Evolutionary conservation across 306 rosid species (phyloP), one percentile per base, ranked within the genome.

Genomic region (Gynostemma pentaphyllum): DNA sequence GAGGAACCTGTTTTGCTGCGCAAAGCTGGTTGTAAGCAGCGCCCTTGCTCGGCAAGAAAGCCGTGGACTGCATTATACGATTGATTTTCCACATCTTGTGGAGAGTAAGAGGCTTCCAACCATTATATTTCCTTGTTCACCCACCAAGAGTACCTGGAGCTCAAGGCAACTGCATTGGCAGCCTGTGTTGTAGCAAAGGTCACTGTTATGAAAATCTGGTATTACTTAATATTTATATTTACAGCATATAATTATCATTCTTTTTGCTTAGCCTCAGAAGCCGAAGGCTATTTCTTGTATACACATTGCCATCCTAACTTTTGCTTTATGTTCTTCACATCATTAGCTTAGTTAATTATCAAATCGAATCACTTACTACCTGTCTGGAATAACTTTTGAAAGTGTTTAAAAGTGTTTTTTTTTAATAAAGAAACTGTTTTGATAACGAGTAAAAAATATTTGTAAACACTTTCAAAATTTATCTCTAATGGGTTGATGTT

Each of bases 81-180:
- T 76, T 34, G 98, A 92, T 73, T 92, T 92, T 82, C 98, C 98
- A 10, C 50, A 83, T 73, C 79, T 86, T 1, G 90, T 82, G 70
- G 98, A 92, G 70, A 88, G 96, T 57, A 76, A 75, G 81, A 80
- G 98, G 76, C 81, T 88, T n/a, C 98, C 98, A 53, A 92, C 98
- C 24, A 78, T 92, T 29, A 92, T 92, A 62, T 74, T 79, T 64
- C 98, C 96, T 37, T 76, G 88, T 73, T 79, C 96, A n/a, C 28
- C 74, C 24, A 72, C 79, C 5, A 74, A 76, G 52, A 73, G 79
- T 59, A 72, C 96, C 13, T 84, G 95, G 95, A 84, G 98, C 76
- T 92, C 94, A 21, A 61, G 87, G 9, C 90, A 86, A 52, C 79
- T 92, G 45, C 96, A 92, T 56, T 74, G 78, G 72, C 90, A 80